A percentile compares a stretch with the other conserved stretches of the same genome.
phyloP scores from a whole-genome alignment of 352 stramenopile species.

The Globisporangium alternatum region DNA sequence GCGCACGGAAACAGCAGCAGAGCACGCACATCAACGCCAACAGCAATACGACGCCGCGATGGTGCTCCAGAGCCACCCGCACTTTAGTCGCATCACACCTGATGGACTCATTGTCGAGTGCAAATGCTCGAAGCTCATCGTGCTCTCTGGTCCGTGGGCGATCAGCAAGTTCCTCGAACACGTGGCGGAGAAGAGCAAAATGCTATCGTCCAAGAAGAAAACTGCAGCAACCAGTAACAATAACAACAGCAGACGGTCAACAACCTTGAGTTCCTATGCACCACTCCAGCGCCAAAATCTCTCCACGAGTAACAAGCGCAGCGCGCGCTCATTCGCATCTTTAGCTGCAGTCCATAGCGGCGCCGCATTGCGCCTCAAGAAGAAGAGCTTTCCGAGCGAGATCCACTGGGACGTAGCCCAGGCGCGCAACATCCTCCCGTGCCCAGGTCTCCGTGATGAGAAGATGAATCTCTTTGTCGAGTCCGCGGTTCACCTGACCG shows the following conservation, averaged over 20 bases:
- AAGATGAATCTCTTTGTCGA: constrained; percentile 55
- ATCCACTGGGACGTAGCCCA: constrained; percentile 54
- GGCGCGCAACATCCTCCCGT: constrained; percentile 41
- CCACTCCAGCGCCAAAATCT: not conserved
- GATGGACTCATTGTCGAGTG: constrained; percentile 71
- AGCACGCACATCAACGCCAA: not conserved
- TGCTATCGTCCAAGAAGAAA: constrained; percentile 30
- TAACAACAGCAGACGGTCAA: not conserved
- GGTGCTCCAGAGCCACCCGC: constrained; percentile 30
- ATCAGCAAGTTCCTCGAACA: constrained; percentile 61
- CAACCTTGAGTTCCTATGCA: not conserved
- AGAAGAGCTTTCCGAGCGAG: constrained; percentile 52
- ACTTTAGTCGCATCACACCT: constrained; percentile 61
- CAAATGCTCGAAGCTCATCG: constrained; percentile 56
- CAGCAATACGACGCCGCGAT: constrained; percentile 32
- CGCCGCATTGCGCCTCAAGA: constrained; percentile 20
- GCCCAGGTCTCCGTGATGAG: constrained; percentile 60
- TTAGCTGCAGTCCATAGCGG: not conserved
- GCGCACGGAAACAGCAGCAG: constrained; percentile 3
- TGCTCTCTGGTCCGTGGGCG: constrained; percentile 50
- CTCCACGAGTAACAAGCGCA: not conserved
- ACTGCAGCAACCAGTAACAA: not conserved
- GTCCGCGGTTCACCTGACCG: constrained; percentile 55
- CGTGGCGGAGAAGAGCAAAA: constrained; percentile 43
- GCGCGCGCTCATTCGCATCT: not conserved